A percentile compares a stretch with the other conserved stretches of the same genome.
These are phyloP conservation scores for Erythrophleum ivorense DNA, from an alignment of 331 rosid species.

Conservation along the genomic window DNA sequence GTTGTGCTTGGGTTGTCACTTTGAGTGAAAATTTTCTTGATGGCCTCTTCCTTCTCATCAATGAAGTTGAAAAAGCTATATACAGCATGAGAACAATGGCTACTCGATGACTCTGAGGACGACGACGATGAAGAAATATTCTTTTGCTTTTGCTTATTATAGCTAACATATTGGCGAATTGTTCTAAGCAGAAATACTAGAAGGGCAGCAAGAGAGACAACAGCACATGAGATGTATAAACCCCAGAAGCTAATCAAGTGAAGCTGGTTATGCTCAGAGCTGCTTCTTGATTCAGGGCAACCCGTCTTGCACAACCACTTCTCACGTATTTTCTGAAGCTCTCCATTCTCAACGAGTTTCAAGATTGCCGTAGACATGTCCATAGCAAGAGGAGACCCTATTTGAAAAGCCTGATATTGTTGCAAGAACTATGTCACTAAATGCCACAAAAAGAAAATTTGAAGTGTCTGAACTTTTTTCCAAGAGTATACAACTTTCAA, in stretches of 20 bases:
- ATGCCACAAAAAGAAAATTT: slow-evolving; percentile 12
- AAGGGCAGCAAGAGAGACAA: slow-evolving; percentile 52
- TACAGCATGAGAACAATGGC: slow-evolving; percentile 58
- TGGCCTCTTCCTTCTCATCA: slow-evolving; percentile 91
- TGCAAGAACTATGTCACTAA: slow-evolving; percentile 35
- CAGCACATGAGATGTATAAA: slow-evolving; percentile 66
- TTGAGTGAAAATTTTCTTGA: slow-evolving; percentile 72
- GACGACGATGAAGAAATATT: slow-evolving; percentile 33
- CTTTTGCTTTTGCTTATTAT: slow-evolving; percentile 52
- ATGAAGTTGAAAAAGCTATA: slow-evolving; percentile 67
- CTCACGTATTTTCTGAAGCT: slow-evolving; percentile 71
- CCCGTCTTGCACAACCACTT: slow-evolving; percentile 82
- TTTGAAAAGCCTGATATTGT: slow-evolving; percentile 75
- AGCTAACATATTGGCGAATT: slow-evolving; percentile 59
- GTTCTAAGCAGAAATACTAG: slow-evolving; percentile 59
- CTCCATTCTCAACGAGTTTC: slow-evolving; percentile 81
- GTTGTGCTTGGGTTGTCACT: slow-evolving; percentile 45
- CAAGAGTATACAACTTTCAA: too few relatives aligned
- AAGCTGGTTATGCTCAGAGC: slow-evolving; percentile 64
- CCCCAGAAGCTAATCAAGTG: slow-evolving; percentile 90
- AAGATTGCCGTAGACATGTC: slow-evolving; percentile 92
- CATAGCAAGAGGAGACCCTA: slow-evolving; percentile 84
- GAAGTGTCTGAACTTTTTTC: too few relatives aligned
- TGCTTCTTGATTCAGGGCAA: slow-evolving; percentile 63
- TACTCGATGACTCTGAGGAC: slow-evolving; percentile 41